A percentile compares a stretch with the other conserved stretches of the same genome.
phyloP scores from a whole-genome alignment of 2,329 filamentous ascomycete genomes.

The Mycogone perniciosa region DNA sequence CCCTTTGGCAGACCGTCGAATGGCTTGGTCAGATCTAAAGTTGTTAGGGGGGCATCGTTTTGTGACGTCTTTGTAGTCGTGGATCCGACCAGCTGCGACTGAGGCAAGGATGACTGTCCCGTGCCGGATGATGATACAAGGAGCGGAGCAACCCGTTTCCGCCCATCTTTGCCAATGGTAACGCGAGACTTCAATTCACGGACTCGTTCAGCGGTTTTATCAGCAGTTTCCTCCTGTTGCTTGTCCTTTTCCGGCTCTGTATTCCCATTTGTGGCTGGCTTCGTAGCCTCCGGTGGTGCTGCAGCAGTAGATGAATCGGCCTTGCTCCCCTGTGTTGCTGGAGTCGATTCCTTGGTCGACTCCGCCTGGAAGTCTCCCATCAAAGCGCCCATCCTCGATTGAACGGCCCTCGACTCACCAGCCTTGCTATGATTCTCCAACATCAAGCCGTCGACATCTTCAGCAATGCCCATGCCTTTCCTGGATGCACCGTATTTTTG shows the following conservation, averaged over 20 bases:
- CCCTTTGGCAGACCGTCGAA: constrained; percentile 90
- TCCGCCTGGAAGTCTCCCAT: constrained; percentile 75
- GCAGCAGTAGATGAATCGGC: constrained; percentile 5
- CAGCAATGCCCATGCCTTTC: constrained; percentile 80
- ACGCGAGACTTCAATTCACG: constrained; percentile 77
- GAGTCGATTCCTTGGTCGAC: constrained; percentile 45
- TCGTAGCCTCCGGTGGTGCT: constrained; percentile 23
- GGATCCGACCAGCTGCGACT: constrained; percentile 79
- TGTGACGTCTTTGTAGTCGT: constrained; percentile 56
- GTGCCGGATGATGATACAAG: constrained; percentile 85
- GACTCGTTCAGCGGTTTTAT: constrained; percentile 49
- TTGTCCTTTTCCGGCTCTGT: constrained; percentile 28
- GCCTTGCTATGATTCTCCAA: constrained; percentile 90
- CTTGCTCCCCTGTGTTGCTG: constrained; percentile 39
- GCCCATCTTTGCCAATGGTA: constrained; percentile 92
- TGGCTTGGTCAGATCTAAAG: constrained; percentile 86
- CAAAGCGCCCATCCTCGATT: constrained; percentile 94
- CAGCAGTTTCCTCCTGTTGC: constrained; percentile 40
- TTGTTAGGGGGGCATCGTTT: constrained; percentile 69
- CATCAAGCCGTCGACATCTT: constrained; percentile 81
- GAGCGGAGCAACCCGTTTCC: constrained; percentile 88
- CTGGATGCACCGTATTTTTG: constrained; percentile 88
- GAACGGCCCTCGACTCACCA: constrained; percentile 79
- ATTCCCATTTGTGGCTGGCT: constrained; percentile 33
- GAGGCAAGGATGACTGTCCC: constrained; percentile 80